Percentiles rank a stretch among this genome's conserved stretches.
These are phyloP conservation scores for Geum urbanum DNA, from an alignment of 306 rosid species.

Conservation along the genomic window DNA sequence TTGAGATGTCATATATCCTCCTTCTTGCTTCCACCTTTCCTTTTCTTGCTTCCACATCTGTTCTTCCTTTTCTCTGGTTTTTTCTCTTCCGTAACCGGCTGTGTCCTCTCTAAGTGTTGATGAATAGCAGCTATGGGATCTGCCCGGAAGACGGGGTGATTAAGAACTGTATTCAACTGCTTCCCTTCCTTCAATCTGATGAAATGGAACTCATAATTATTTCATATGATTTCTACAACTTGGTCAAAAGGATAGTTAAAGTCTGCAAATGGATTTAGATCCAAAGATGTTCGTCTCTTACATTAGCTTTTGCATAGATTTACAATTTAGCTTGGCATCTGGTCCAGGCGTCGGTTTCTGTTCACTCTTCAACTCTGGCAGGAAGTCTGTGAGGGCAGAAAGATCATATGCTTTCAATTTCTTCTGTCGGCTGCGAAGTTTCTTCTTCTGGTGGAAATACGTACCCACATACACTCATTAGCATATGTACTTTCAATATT, in stretches of 20 bases:
- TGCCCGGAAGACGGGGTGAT: slow-evolving; percentile 44
- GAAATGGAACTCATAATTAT: slow-evolving; percentile 18
- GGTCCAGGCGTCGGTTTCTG: slow-evolving; percentile 18
- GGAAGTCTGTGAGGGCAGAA: slow-evolving; percentile 53
- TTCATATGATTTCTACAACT: background rate
- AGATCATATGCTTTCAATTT: slow-evolving; percentile 71
- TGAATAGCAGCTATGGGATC: slow-evolving; percentile 60
- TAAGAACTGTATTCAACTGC: slow-evolving; percentile 48
- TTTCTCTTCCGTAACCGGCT: slow-evolving; percentile 49
- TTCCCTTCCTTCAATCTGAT: slow-evolving; percentile 65
- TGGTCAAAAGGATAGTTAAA: background rate
- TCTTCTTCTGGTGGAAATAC: slow-evolving; percentile 27
- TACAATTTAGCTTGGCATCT: slow-evolving; percentile 37
- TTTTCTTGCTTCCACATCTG: slow-evolving; percentile 61
- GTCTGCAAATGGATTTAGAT: background rate
- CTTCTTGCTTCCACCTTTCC: slow-evolving; percentile 58
- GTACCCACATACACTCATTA: background rate
- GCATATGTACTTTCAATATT: background rate
- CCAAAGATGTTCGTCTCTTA: slow-evolving; percentile 33
- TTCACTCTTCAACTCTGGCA: slow-evolving; percentile 51
- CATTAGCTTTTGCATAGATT: slow-evolving; percentile 39
- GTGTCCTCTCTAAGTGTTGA: slow-evolving; percentile 56
- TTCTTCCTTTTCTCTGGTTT: slow-evolving; percentile 49
- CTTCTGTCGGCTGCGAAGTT: slow-evolving; percentile 58
- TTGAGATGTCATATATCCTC: slow-evolving; percentile 46